Base-by-base conservation (phyloP, 495 filamentous ascomycete species). In the Aspergillus avenaceus region DNA sequence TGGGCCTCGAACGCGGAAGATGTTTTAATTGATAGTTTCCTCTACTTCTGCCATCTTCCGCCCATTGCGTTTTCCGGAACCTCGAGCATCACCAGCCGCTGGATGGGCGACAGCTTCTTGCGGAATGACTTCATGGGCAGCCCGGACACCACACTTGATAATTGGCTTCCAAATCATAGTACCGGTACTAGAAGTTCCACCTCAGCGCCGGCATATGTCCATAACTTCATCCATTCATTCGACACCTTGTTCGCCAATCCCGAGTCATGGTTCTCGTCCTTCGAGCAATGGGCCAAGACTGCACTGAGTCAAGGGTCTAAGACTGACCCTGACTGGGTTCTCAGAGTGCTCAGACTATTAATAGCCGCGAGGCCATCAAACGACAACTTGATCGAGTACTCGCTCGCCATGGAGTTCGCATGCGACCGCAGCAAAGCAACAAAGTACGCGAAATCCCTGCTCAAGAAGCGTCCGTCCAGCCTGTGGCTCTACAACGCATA, bases 401-500 rank as follows among this genome's bases (percentile, higher is more conserved):
- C 81, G 47, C 70, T 97, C 8, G 84, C 86, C 1, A 77, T 91
- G 50, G 82, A 84, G 47, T 84, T 80, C 53, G 64, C 67, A 0
- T 83, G 82, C 49, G 74, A 81, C 44, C 69, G 73, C 24, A 52
- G 52, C 22, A 60, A 72, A n/a, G 82, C 80, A 34, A 85, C 77
- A 51, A 91, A 88, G 56, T 77, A 76, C 11, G 87, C 87, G 8
- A 96, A 91, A 55, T 67, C 59, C 1, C 64, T 95, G 0, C 62
- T 97, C 9, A 92, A 88, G 58, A 74, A 74, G 44, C 76, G 82
- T 51, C 72, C 81, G 2, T 76, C 83, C 0, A 87, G 79, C 58
- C 62, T 88, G 8, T 68, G 75, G 25, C 69, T 96, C 4, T 96
- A 92, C 65, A 87, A 90, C 56, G 82, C 82, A 0, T 92, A 90